These are phyloP conservation scores for Cryptosporidium andersoni DNA, from an alignment of 169 alveolate species.

Conservation along the genomic window DNA sequence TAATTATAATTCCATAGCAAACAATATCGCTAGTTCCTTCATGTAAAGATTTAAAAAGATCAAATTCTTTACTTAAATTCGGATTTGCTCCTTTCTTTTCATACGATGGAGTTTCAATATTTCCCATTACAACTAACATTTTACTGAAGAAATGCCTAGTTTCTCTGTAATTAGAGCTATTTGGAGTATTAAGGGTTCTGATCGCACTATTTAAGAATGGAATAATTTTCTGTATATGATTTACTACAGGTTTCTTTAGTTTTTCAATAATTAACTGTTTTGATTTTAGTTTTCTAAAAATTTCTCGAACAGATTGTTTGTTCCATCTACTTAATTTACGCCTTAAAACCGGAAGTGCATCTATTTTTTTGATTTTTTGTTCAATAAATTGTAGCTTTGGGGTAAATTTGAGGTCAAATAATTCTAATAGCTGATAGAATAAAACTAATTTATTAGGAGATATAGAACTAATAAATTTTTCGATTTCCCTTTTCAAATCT, in stretches of 20 bases:
- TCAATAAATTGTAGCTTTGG: too few relatives aligned
- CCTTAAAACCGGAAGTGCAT: too few relatives aligned
- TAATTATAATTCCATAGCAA: slow-evolving; percentile 7
- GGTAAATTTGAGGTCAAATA: too few relatives aligned
- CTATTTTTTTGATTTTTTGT: too few relatives aligned
- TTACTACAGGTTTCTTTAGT: slow-evolving; percentile 3
- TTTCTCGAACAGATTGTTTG: neutral
- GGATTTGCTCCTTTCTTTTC: too few relatives aligned
- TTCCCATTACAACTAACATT: slow-evolving; percentile 1
- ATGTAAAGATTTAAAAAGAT: too few relatives aligned
- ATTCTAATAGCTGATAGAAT: too few relatives aligned
- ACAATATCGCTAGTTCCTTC: neutral
- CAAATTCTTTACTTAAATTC: too few relatives aligned
- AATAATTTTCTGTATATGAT: slow-evolving; percentile 5
- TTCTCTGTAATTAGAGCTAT: slow-evolving; percentile 2
- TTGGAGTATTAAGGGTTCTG: neutral
- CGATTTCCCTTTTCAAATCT: too few relatives aligned
- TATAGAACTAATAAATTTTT: too few relatives aligned
- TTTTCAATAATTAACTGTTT: slow-evolving; percentile 18
- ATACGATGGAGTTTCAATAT: slow-evolving; percentile 9
- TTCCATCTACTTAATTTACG: slow-evolving; percentile 35
- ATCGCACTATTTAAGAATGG: slow-evolving; percentile 24
- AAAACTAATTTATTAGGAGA: too few relatives aligned
- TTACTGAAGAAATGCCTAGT: slow-evolving; percentile 12
- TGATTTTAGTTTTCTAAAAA: neutral